Percentiles rank a stretch among this genome's conserved stretches.
phyloP scores from a whole-genome alignment of 139 green algal species.

The Micractinium conductrix region DNA sequence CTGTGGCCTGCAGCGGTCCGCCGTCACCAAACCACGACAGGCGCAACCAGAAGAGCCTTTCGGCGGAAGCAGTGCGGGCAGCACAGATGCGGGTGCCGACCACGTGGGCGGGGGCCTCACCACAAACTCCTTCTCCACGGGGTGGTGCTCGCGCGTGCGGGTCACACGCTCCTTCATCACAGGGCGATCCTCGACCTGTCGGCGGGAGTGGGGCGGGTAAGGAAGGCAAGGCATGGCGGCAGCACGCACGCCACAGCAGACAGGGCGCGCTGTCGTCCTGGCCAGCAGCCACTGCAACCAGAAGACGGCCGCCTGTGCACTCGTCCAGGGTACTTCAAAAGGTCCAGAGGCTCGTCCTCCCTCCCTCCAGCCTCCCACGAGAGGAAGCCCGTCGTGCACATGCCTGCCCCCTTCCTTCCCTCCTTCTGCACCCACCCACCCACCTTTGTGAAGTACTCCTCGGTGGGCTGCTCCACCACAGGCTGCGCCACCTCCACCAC shows the following conservation, averaged over 20 bases:
- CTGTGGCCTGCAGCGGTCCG: too few relatives aligned
- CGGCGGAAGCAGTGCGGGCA: too few relatives aligned
- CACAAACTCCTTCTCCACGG: constrained; percentile 49
- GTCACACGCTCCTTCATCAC: constrained; percentile 46
- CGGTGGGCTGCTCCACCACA: constrained; percentile 15
- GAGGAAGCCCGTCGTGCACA: not conserved
- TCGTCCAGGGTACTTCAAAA: too few relatives aligned
- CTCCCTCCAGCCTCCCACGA: not conserved
- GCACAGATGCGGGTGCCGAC: too few relatives aligned
- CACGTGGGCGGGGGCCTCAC: too few relatives aligned
- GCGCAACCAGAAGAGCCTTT: too few relatives aligned
- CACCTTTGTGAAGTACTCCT: constrained; percentile 29
- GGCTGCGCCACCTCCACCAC: constrained; percentile 35
- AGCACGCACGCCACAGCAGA: too few relatives aligned
- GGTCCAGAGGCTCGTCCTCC: too few relatives aligned
- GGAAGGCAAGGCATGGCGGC: not conserved
- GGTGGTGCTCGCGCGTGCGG: constrained; percentile 31
- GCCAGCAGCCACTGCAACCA: too few relatives aligned
- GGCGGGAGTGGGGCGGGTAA: not conserved
- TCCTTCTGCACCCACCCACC: not conserved
- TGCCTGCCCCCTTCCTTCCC: not conserved
- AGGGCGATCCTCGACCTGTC: constrained; percentile 35
- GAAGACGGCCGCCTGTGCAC: too few relatives aligned
- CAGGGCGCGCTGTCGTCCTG: not conserved
- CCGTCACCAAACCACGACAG: too few relatives aligned